Base-by-base conservation (phyloP, 2,329 filamentous ascomycete genomes). In the Rhexocercosporidium sp. region DNA sequence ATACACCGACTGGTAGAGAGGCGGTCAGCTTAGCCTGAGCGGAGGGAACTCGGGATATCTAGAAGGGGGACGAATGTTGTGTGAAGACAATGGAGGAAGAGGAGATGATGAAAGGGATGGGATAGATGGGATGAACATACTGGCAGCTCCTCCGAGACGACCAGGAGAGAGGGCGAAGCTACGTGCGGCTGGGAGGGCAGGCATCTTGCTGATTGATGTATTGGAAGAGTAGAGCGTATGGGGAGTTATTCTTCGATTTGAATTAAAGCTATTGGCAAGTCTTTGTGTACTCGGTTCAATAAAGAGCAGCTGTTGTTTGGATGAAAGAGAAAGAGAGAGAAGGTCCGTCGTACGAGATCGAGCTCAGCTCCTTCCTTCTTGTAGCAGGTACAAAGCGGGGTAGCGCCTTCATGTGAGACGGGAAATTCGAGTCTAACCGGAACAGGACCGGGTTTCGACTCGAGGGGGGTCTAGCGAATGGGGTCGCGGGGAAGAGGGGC, bases 401-500 rank as follows among this genome's bases (percentile, higher is more conserved):
- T 57, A 57, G 54, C 54, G 54, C 54, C 54, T 34, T 39, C 54
- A 57, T 57, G 54, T 57, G 54, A 57, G 54, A 57, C 34, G 34
- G 31, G 31, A 20, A 57, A 57, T 14, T 25, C 18, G 39, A 29
- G 49, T 49, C 59, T 61, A 61, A 49, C 59, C 25, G 25, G 16
- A 61, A 34, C 6, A 8, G 29, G 59, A 34, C 59, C 22, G 20
- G 34, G 25, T 11, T 3, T 27, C 22, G 4, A 20, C 29, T 27
- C 7, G 31, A n/a, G 20, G 16, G 16, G 8, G 20, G 16, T 49
- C 49, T 57, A 54, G 62, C 62, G 62, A 64, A 64, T 64, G 39
- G 39, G 62, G 51, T 44, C 51, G 49, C 39, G 62, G 62, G 62
- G 62, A 64, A 64, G 62, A 54, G 62, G 62, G 75, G 57, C 57